These are phyloP conservation scores for Oryza glumipatula DNA, from an alignment of 176 grass and related monocot genomes.

Conservation along the genomic window DNA sequence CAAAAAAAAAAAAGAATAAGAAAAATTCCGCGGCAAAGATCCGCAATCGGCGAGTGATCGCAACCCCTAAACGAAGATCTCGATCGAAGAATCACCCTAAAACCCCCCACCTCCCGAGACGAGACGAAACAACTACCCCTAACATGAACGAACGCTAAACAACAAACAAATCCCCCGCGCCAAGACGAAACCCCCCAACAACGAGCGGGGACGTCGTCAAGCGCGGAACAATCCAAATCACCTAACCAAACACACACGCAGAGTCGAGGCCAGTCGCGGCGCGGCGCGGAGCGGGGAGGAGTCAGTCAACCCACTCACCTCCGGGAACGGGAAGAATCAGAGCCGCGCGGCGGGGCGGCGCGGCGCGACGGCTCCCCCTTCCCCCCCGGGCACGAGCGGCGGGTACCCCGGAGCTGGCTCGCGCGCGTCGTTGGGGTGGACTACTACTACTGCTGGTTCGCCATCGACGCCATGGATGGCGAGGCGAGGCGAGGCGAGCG, in stretches of 20 bases:
- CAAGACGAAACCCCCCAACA: not conserved
- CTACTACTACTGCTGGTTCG: not conserved
- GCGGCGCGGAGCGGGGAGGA: no score
- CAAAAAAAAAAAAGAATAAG: no score
- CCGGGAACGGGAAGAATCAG: not conserved
- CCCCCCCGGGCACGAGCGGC: not conserved
- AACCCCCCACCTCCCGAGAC: not conserved
- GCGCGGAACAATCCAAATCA: not conserved
- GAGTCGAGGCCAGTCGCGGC: not conserved
- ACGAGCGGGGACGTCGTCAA: not conserved
- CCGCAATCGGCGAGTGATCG: not conserved
- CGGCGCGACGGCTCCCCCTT: not conserved
- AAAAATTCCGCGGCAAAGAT: not conserved
- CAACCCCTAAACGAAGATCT: not conserved
- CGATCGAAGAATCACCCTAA: not conserved
- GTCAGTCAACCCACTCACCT: constrained; percentile 39
- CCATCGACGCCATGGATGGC: constrained; percentile 15
- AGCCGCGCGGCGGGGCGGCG: not conserved
- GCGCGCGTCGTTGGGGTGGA: no score
- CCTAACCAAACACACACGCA: not conserved
- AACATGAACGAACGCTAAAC: not conserved
- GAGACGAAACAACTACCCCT: not conserved
- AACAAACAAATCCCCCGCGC: not conserved
- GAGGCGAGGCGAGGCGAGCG: not conserved
- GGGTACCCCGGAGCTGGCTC: not conserved